phyloP scores from a whole-genome alignment of 2,329 filamentous ascomycete genomes.

The Epichloe aotearoae region DNA sequence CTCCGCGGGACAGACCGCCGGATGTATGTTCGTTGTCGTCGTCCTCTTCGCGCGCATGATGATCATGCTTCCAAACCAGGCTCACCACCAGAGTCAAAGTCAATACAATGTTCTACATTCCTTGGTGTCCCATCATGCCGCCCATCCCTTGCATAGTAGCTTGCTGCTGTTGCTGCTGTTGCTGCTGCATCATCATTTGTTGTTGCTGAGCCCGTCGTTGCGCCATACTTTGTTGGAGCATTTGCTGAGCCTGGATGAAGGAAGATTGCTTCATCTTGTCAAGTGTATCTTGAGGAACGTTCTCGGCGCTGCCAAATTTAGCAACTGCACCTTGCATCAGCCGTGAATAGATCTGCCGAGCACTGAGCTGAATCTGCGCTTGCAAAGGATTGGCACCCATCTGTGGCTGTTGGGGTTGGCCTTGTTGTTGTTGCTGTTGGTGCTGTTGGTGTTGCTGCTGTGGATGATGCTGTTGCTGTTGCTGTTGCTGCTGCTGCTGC shows the following conservation, averaged over 20 bases:
- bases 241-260: constrained; percentile 22
- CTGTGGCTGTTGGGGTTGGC: constrained; percentile 20
- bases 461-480: constrained; percentile 21
- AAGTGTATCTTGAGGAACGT: constrained; percentile 32
- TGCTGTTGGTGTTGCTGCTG: not conserved
- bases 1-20: not conserved
- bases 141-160: constrained; percentile 38
- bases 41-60: not conserved
- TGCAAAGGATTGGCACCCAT: constrained; percentile 16
- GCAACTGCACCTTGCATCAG: constrained; percentile 20
- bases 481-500: constrained; percentile 20
- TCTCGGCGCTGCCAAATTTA: constrained; percentile 28
- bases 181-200: constrained; percentile 24
- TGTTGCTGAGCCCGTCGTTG: constrained; percentile 21
- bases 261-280: constrained; percentile 33
- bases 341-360: constrained; percentile 25
- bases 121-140: constrained; percentile 39
- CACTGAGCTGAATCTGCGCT: constrained; percentile 20
- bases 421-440: constrained; percentile 17
- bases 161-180: constrained; percentile 21
- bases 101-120: constrained; percentile 23
- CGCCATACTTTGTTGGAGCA: constrained; percentile 19
- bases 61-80: not conserved
- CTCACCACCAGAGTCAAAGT: not conserved
- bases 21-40: not conserved